Conservation (phyloP, 2,329 filamentous ascomycete genomes). For the Xylaria sp. region DNA sequence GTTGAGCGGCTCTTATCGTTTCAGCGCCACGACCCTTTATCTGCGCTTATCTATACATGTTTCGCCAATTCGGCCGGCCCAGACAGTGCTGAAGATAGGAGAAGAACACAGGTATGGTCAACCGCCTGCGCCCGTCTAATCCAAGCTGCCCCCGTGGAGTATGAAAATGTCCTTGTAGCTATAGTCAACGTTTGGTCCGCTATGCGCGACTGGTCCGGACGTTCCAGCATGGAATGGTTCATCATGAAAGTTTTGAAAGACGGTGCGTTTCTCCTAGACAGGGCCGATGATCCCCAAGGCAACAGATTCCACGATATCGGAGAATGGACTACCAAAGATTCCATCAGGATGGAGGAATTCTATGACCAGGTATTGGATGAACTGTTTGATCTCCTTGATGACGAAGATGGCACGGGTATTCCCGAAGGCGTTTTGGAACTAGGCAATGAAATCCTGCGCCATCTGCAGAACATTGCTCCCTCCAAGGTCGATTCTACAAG, state of each 20-base stretch:
- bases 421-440: constrained; percentile 87
- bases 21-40: constrained; percentile 86
- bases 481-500: constrained; percentile 75
- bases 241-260: constrained; percentile 95
- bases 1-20: constrained; percentile 89
- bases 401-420: constrained; percentile 84
- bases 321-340: constrained; percentile 79
- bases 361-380: constrained; percentile 83
- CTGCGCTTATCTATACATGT: constrained; percentile 85
- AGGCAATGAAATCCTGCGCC: constrained; percentile 82
- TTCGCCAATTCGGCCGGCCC: constrained; percentile 88
- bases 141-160: constrained; percentile 62
- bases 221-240: constrained; percentile 90
- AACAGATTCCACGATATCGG: constrained; percentile 74
- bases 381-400: constrained; percentile 86
- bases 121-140: constrained; percentile 86
- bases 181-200: constrained; percentile 88
- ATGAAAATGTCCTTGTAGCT: constrained; percentile 75
- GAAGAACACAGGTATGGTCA: constrained; percentile 88
- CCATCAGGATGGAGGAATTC: constrained; percentile 85
- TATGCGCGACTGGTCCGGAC: constrained; percentile 90
- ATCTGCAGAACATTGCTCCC: constrained; percentile 70
- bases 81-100: constrained; percentile 81
- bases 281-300: constrained; percentile 80
- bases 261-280: constrained; percentile 88